Base-by-base conservation (phyloP, 768 basidiomycete species). In the Tephrocybe sp. region DNA sequence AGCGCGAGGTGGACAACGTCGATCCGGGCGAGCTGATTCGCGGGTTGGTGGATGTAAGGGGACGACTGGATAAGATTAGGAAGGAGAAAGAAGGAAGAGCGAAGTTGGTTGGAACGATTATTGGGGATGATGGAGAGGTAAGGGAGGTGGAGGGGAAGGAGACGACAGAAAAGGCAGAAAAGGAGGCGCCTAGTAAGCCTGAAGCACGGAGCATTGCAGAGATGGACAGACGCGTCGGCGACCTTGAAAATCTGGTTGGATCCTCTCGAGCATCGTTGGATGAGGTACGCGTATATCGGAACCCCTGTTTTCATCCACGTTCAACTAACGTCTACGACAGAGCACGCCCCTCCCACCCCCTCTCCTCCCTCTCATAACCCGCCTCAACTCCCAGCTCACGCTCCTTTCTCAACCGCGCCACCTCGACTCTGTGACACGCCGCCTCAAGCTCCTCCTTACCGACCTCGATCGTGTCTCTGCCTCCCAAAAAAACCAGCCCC, bases 331-430 rank as follows among this genome's bases (percentile, higher is more conserved):
- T 18, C 6, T 37, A 36, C 15, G 24, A 9, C 55, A 91, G 89
- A 73, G 79, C 1, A 81, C 88, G 0, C 85, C 86, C 1, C 75
- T 93, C 15, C 87, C 90, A 0, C 78, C 86, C 4, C 90, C 91
- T 2, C 75, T 98, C n/a, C 72, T 97, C 3, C 86, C 91, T 0
- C 80, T 90, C 43, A 77, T 98, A 47, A 80, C 81, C 15, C 83
- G 90, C 38, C 81, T 98, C 38, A 93, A 91, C 62, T 83, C 84
- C 18, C 93, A 97, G 65, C 73, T 98, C 20, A 82, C 85, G 6
- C 76, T 98, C 14, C 83, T 99, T 40, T 91, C 96, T 0, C 94
- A 98, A 71, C 96, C 97, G 0, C 85, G 95, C 14, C 94, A 98
- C 63, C 86, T 98, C 44, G 97, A 99, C 68, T 90, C 93, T 10